Base-by-base conservation (phyloP, 306 rosid genomes). In the Lagenaria siceraria region DNA sequence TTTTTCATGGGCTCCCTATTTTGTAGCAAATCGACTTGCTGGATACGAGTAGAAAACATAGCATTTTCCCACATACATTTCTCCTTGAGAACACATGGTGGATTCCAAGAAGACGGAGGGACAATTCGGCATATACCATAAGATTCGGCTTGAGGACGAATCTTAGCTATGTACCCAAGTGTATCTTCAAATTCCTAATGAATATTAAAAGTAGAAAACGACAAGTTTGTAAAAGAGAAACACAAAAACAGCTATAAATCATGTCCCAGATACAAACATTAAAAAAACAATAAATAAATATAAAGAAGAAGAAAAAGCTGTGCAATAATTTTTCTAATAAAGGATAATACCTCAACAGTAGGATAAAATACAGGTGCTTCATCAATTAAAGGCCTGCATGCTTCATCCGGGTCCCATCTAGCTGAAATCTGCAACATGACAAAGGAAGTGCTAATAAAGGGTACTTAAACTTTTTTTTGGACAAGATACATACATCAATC, bases 1-100 rank as follows among this genome's bases (percentile, higher is more conserved):
- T 92, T 95, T 85, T 82, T 90, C 92, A 95, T 95, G 46, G 99
- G 95, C 81, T 90, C 98, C 84, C 99, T 90, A 81, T 95, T 95
- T 78, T 92, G 99, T 76, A 95, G 97, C 84, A 92, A 88, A 86
- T 95, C 99, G 72, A 95, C 88, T 73, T 80, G 90, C 87, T 95
- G 99, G 83, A 86, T 80, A 40, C 99, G 97, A 9, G 99, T 90
- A 22, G 99, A 82, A 86, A 95, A 95, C 60, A 80, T 86, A 38
- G 92, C 86, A 78, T 78, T 78, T 76, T 95, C 97, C 97, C 99
- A 95, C 51, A 80, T 10, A 35, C 75, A 62, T 84, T 87, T 89
- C 87, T 92, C 93, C 88, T 86, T 92, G n/a, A 95, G 97, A 83
- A 88, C 89, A 83, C 97, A 95, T 52, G 93, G 96, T 71, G 99